Evolutionary conservation across 352 stramenopile species (phyloP).

Genomic region (Pythium guiyangense): DNA sequence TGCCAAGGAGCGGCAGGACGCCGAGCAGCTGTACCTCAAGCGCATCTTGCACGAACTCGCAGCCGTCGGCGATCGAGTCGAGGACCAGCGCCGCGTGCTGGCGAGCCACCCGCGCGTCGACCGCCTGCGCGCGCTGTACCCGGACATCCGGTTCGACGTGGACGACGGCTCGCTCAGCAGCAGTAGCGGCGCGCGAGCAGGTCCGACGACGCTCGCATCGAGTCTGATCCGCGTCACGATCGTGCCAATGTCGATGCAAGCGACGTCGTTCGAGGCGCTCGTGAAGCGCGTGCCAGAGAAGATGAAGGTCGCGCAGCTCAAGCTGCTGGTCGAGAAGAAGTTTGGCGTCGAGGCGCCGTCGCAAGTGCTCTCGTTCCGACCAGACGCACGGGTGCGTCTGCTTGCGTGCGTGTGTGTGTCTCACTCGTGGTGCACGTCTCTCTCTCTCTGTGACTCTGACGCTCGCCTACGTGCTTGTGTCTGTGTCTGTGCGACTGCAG

Average conservation of each 20-base stretch:
- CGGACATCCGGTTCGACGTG: conserved; percentile 26
- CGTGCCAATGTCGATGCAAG: too few relatives aligned
- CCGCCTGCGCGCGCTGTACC: conserved; percentile 44
- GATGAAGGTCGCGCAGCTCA: too few relatives aligned
- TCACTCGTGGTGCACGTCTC: too few relatives aligned
- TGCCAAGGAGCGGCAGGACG: conserved; percentile 60
- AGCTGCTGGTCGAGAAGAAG: too few relatives aligned
- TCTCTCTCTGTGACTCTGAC: too few relatives aligned
- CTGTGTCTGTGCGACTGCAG: conserved; percentile 20
- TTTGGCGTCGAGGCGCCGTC: too few relatives aligned
- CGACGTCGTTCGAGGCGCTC: too few relatives aligned
- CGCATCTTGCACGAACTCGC: conserved; percentile 70
- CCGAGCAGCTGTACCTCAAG: conserved; percentile 81
- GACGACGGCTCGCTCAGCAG: background rate
- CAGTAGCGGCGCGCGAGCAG: background rate
- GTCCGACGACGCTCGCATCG: conserved; percentile 34
- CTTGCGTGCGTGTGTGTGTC: too few relatives aligned
- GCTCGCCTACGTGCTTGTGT: too few relatives aligned
- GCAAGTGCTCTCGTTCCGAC: too few relatives aligned
- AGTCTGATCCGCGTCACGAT: conserved; percentile 62
- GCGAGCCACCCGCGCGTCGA: conserved; percentile 42
- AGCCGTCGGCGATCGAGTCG: conserved; percentile 20
- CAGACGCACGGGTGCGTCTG: conserved; percentile 45
- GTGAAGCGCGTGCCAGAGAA: too few relatives aligned
- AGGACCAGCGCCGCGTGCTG: conserved; percentile 27